A percentile compares a stretch with the other conserved stretches of the same genome.
Evolutionary conservation across 2,329 filamentous ascomycete species (phyloP).

Genomic region (Lasiodiplodia sp.): DNA sequence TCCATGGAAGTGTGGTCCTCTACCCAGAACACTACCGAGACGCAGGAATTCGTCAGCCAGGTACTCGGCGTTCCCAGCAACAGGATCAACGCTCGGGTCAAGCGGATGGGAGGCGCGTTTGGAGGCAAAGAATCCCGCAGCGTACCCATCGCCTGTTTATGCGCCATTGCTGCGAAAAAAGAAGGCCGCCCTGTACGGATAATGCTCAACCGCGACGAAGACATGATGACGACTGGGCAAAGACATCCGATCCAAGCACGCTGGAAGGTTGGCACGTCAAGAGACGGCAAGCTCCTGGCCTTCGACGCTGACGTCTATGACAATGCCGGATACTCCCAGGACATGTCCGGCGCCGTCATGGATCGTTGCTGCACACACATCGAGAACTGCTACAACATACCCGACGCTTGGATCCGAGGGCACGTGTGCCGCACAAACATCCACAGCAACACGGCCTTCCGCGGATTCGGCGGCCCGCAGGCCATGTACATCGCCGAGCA

Average conservation of each 20-base stretch:
- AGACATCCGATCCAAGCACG: slow-evolving; percentile 86
- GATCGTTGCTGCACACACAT: slow-evolving; percentile 85
- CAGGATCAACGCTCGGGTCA: slow-evolving; percentile 87
- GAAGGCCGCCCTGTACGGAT: slow-evolving; percentile 81
- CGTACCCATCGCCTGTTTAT: slow-evolving; percentile 80
- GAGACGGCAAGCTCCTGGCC: slow-evolving; percentile 89
- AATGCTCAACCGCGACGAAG: slow-evolving; percentile 95
- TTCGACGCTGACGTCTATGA: slow-evolving; percentile 89
- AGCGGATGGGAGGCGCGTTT: slow-evolving; percentile 90
- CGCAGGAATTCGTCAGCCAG: slow-evolving; percentile 73
- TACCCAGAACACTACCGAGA: slow-evolving; percentile 50
- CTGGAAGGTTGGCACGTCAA: slow-evolving; percentile 93
- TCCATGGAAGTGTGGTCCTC: slow-evolving; percentile 82
- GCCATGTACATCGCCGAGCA: slow-evolving; percentile 91
- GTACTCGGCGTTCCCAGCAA: slow-evolving; percentile 84
- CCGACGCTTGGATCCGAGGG: slow-evolving; percentile 83
- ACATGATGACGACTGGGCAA: slow-evolving; percentile 90
- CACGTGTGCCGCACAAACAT: slow-evolving; percentile 92
- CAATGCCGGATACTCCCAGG: slow-evolving; percentile 81
- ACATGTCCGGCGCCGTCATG: slow-evolving; percentile 76
- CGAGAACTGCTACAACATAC: slow-evolving; percentile 87
- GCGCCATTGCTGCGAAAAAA: slow-evolving; percentile 86
- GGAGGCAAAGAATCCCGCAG: slow-evolving; percentile 93
- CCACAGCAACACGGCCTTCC: slow-evolving; percentile 94
- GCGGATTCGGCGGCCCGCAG: slow-evolving; percentile 93